Evolutionary conservation across 345 rosid species (phyloP).

Genomic region (Aquilaria malaccensis): DNA sequence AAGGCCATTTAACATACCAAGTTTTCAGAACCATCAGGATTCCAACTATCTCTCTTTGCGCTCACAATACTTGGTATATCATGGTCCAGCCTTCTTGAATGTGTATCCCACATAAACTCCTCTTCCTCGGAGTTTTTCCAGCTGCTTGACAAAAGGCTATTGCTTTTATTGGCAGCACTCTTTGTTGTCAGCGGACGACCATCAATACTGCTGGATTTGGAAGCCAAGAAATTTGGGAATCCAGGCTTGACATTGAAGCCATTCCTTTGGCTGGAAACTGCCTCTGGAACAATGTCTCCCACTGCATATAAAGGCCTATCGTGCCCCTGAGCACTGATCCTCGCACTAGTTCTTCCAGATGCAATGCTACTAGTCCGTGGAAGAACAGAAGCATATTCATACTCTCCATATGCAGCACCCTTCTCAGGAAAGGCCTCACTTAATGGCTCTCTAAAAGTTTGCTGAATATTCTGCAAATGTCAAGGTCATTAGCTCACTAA

Average conservation of each 20-base stretch:
- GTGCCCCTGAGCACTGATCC: conserved; percentile 48
- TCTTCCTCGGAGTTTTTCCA: conserved; percentile 98
- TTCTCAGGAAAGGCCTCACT: conserved; percentile 50
- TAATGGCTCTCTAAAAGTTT: conserved; percentile 41
- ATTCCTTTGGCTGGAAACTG: conserved; percentile 53
- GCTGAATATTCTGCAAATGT: conserved; percentile 39
- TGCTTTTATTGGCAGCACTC: conserved; percentile 32
- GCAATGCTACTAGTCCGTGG: conserved; percentile 44
- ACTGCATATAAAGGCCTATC: conserved; percentile 55
- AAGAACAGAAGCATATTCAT: conserved; percentile 58
- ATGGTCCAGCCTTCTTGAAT: conserved; percentile 58
- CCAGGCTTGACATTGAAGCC: conserved; percentile 52
- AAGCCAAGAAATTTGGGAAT: conserved; percentile 32
- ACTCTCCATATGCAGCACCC: conserved; percentile 42
- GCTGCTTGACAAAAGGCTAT: conserved; percentile 46
- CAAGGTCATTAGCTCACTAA: conserved; percentile 13
- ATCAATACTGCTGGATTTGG: conserved; percentile 41
- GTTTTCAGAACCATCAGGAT: conserved; percentile 53
- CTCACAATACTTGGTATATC: conserved; percentile 35
- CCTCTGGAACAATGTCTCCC: conserved; percentile 40
- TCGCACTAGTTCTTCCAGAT: conserved; percentile 45
- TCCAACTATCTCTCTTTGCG: conserved; percentile 47
- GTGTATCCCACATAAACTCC: conserved; percentile 96
- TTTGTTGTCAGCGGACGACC: conserved; percentile 26
- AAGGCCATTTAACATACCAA: conserved; percentile 38